Evolutionary conservation across 768 basidiomycete species (phyloP).

Genomic region (Psilocybe cubensis): DNA sequence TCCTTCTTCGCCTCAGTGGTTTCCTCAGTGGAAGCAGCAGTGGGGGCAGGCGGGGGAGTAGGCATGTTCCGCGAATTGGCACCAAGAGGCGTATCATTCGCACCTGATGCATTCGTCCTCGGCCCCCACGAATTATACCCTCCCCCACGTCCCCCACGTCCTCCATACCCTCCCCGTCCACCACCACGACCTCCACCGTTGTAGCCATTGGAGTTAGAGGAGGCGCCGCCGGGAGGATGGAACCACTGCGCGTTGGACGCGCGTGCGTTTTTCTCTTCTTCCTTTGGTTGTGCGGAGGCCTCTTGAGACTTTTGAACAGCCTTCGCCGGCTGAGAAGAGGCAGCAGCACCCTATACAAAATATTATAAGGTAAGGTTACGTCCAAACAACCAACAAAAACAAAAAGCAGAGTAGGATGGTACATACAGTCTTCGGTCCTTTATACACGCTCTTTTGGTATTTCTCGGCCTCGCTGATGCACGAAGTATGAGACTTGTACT

Average conservation of each 20-base stretch:
- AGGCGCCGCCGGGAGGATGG: slow-evolving; percentile 5
- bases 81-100: slow-evolving; percentile 76
- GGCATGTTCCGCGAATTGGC: slow-evolving; percentile 47
- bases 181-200: slow-evolving; percentile 21
- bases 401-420: slow-evolving; percentile 1
- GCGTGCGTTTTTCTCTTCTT: not conserved
- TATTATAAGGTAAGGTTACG: not conserved
- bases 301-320: not conserved
- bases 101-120: slow-evolving; percentile 50
- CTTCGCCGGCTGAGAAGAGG: too few species aligned
- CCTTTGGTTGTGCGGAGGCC: not conserved
- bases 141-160: slow-evolving; percentile 21
- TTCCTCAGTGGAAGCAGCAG: slow-evolving; percentile 6
- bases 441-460: slow-evolving; percentile 87
- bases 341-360: not conserved
- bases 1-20: slow-evolving; percentile 26
- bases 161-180: not conserved
- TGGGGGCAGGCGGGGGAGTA: slow-evolving; percentile 14
- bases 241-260: slow-evolving; percentile 23
- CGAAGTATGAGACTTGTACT: slow-evolving; percentile 82
- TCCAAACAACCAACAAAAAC: not conserved
- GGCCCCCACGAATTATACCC: slow-evolving; percentile 38
- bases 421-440: slow-evolving; percentile 67
- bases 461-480: slow-evolving; percentile 94
- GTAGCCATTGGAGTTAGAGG: too few species aligned